These are phyloP conservation scores for Penicillium malachiteum DNA, from an alignment of 495 filamentous ascomycete species.

Conservation along the genomic window DNA sequence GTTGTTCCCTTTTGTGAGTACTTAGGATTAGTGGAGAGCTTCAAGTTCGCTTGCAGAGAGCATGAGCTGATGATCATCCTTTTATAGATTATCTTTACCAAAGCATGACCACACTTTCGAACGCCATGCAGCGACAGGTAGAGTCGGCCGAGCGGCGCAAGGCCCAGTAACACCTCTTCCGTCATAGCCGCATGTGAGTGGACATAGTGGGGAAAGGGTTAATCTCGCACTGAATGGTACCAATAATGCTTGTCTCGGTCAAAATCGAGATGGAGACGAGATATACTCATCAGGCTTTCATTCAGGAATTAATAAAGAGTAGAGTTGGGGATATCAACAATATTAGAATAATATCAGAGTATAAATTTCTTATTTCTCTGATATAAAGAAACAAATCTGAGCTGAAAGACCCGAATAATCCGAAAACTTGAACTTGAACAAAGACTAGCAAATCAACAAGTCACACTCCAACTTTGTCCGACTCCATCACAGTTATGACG, in stretches of 20 bases:
- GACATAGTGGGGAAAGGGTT: constrained; percentile 7
- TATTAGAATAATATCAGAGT: no score
- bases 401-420: background rate
- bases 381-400: no score
- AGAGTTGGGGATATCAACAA: background rate
- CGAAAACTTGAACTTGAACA: background rate
- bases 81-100: constrained; percentile 51
- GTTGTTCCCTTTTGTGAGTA: constrained; percentile 64
- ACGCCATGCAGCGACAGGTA: constrained; percentile 44
- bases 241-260: constrained; percentile 5
- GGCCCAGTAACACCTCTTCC: constrained; percentile 28
- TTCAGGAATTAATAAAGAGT: background rate
- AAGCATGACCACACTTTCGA: constrained; percentile 48
- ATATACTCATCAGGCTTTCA: background rate
- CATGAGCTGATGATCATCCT: background rate
- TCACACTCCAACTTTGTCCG: background rate
- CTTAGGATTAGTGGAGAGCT: background rate
- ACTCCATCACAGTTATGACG: constrained; percentile 9
- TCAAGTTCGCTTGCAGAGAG: background rate
- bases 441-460: background rate
- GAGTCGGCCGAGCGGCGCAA: constrained; percentile 37
- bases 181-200: constrained; percentile 22
- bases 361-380: no score
- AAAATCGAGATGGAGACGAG: constrained; percentile 2
- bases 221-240: background rate